Percentiles rank a stretch among this genome's conserved stretches.
Evolutionary conservation across 805 yeast species (phyloP).

Genomic region (Clavispora fructus): DNA sequence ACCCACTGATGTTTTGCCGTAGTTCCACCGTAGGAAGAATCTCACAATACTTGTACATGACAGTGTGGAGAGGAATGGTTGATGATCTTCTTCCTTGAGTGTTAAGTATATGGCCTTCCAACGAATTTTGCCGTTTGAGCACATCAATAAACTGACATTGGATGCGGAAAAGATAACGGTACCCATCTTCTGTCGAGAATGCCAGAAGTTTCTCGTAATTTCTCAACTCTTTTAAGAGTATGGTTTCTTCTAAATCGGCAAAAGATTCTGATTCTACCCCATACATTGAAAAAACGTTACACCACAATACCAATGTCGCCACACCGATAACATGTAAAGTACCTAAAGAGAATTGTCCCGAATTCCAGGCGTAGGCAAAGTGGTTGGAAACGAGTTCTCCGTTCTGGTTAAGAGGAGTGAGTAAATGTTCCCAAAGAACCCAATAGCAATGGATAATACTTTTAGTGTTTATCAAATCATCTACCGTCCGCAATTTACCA

Average conservation of each 20-base stretch:
- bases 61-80: slow-evolving; percentile 22
- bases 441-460: slow-evolving; percentile 36
- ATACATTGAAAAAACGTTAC: slow-evolving; percentile 28
- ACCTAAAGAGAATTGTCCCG: slow-evolving; percentile 33
- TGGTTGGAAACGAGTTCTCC: slow-evolving; percentile 7
- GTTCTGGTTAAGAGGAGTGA: slow-evolving; percentile 21
- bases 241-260: slow-evolving; percentile 9
- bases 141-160: slow-evolving; percentile 24
- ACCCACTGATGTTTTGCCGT: slow-evolving; percentile 37
- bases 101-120: slow-evolving; percentile 8
- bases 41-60: slow-evolving; percentile 29
- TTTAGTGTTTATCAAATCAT: slow-evolving; percentile 28
- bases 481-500: slow-evolving; percentile 9
- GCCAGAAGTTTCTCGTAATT: slow-evolving; percentile 18
- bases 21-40: slow-evolving; percentile 26
- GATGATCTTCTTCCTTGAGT: slow-evolving; percentile 1
- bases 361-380: slow-evolving; percentile 23
- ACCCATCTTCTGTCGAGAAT: slow-evolving; percentile 33
- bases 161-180: slow-evolving; percentile 29
- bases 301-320: slow-evolving; percentile 37
- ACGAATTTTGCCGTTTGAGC: slow-evolving; percentile 2
- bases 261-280: slow-evolving; percentile 28
- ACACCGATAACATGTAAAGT: slow-evolving; percentile 32
- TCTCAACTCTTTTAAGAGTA: slow-evolving; percentile 11
- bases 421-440: slow-evolving; percentile 35